phyloP scores from a whole-genome alignment of 352 stramenopile genomes.

The Phytopythium delawarense region DNA sequence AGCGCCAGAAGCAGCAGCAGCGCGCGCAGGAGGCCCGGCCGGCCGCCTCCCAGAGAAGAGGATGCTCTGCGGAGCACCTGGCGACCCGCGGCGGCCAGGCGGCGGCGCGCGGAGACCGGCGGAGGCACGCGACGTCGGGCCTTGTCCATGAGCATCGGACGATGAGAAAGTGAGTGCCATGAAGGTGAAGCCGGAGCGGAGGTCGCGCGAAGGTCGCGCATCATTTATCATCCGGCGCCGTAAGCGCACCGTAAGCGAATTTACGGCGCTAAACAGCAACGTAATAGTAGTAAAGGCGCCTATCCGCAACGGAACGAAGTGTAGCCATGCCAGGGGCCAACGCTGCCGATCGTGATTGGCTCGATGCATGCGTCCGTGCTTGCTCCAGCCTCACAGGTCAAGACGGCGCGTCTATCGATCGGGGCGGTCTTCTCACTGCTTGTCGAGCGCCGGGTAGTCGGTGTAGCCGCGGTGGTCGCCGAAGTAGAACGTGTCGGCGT shows the following conservation, averaged over 20 bases:
- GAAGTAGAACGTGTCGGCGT: constrained; percentile 45
- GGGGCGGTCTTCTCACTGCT: background rate
- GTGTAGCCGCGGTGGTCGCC: constrained; percentile 45
- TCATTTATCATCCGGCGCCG: background rate
- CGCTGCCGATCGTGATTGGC: too few species aligned
- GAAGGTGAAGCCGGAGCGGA: background rate
- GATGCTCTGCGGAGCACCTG: background rate
- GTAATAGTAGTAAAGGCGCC: background rate
- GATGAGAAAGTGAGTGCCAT: background rate
- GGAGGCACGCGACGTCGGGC: background rate
- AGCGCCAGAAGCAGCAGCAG: constrained; percentile 1
- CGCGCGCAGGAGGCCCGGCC: background rate
- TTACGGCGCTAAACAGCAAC: background rate
- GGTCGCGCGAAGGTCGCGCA: background rate
- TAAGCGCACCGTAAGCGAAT: background rate
- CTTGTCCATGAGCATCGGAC: background rate
- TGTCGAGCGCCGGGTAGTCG: constrained; percentile 38
- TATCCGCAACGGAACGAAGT: background rate
- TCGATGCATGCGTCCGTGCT: too few species aligned
- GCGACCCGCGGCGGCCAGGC: background rate
- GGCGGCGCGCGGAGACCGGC: background rate
- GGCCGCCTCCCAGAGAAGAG: background rate
- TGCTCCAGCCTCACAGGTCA: too few species aligned
- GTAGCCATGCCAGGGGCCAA: background rate
- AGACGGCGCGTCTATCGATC: background rate